Base-by-base conservation (phyloP, 257 asterid genomes). In the Parsonsia alboflavescens region DNA sequence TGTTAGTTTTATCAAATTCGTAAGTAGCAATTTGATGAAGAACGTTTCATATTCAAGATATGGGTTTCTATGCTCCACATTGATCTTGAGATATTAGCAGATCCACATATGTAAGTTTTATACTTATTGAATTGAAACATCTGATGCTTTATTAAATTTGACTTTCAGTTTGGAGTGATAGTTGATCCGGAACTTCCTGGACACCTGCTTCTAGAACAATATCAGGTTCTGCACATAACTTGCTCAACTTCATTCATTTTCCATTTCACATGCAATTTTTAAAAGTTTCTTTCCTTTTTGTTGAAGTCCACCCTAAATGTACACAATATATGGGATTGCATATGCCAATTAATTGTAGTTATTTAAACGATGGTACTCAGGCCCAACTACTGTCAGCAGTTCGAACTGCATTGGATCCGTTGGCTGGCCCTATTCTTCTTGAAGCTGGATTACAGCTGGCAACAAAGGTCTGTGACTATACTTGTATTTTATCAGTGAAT, bases 391-490 rank as follows among this genome's bases (percentile, higher is more conserved):
- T 92, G 45, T 95, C 98, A 1, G 99, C 99, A 66, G 96, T 92
- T 82, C 93, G 99, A 83, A 92, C 98, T 85, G 91, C 98, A 73
- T 80, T 95, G 89, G 96, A 90, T 85, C 77, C 93, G 6, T 81
- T 80, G 53, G 85, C 98, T 12, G 93, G 92, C 72, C 99, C 99
- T 72, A 83, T 85, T 86, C 84, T 95, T 77, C 85, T 95, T 80
- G 99, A 95, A 88, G 93, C 96, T 49, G 98, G 99, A 72, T 84
- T 95, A 85, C 94, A 86, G 80, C 91, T 95, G 49, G 99, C 98
- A 57, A 92, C 96, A 44, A 95, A 95, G 98, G 99, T 95, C 70
- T 71, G 70, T 44, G 72, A 69, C 24, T 24, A 41, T 78, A 69
- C 16, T 26, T 64, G 41, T 59, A 10, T 26, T 17, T 46, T 75